These are phyloP conservation scores for Leccinum subtestaceum DNA, from an alignment of 768 basidiomycete species.

Conservation along the genomic window DNA sequence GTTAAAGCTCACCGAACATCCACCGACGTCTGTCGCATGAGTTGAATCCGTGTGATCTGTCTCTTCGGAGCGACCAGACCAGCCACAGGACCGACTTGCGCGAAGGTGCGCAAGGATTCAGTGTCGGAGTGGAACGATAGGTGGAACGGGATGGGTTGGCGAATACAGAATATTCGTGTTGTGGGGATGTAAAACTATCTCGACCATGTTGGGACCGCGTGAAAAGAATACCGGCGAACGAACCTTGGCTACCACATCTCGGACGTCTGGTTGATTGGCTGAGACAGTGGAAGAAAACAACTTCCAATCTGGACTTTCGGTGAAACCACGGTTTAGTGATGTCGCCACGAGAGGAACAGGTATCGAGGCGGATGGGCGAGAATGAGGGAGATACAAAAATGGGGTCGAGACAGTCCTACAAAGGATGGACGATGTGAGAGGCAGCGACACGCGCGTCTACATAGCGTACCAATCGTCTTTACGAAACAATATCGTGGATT, in stretches of 20 bases:
- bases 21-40: constrained; percentile 66
- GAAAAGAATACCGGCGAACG: constrained; percentile 5
- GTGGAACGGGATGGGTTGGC: constrained; percentile 65
- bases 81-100: constrained; percentile 54
- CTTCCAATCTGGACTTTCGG: constrained; percentile 49
- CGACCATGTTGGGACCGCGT: neutral
- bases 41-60: constrained; percentile 50
- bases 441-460: constrained; percentile 16
- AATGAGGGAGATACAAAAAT: constrained; percentile 65
- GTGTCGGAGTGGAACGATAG: constrained; percentile 56
- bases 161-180: constrained; percentile 56
- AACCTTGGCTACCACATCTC: constrained; percentile 39
- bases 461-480: constrained; percentile 48
- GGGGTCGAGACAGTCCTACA: constrained; percentile 54
- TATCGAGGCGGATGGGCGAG: constrained; percentile 52
- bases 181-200: constrained; percentile 52
- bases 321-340: constrained; percentile 39
- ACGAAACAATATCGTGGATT: constrained; percentile 47
- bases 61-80: constrained; percentile 28
- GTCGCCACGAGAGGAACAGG: constrained; percentile 42
- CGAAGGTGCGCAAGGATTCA: constrained; percentile 55
- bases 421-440: neutral
- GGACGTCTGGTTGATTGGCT: constrained; percentile 36
- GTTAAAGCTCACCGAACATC: constrained; percentile 48
- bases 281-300: constrained; percentile 40